Evolutionary conservation across 1,284 basidiomycete species (phyloP).

Genomic region (Amylostereum chailletii): DNA sequence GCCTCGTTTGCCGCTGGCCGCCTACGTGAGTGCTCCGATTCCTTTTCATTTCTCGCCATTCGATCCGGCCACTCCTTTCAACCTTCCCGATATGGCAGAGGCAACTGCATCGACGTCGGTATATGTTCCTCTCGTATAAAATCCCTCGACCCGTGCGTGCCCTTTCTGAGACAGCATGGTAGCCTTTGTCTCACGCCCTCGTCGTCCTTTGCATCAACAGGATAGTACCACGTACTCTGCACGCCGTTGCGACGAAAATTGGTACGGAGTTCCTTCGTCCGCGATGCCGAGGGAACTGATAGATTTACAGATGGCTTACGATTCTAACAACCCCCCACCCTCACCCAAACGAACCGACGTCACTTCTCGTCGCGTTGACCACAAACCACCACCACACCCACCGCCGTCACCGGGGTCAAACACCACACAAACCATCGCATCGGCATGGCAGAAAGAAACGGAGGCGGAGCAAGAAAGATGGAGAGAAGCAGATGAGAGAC

Average conservation of each 20-base stretch:
- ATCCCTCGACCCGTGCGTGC: slow-evolving; percentile 13
- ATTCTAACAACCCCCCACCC: slow-evolving; percentile 18
- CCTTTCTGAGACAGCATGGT: slow-evolving; percentile 10
- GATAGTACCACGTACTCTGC: slow-evolving; percentile 5
- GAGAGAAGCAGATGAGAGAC: slow-evolving; percentile 44
- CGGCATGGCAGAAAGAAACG: slow-evolving; percentile 55
- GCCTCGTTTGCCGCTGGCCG: slow-evolving; percentile 8
- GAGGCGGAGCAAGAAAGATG: slow-evolving; percentile 48
- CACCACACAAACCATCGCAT: slow-evolving; percentile 42
- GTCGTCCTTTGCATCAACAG: slow-evolving; percentile 12
- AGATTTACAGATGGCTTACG: slow-evolving; percentile 24
- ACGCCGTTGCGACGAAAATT: slow-evolving; percentile 1
- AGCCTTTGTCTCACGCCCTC: slow-evolving; percentile 9
- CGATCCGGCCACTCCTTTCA: slow-evolving; percentile 12
- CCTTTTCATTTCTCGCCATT: slow-evolving; percentile 15
- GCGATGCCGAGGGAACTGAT: no score
- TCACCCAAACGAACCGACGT: slow-evolving; percentile 14
- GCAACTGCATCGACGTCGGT: background rate
- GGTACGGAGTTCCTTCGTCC: no score
- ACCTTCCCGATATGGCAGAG: slow-evolving; percentile 13
- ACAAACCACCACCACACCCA: slow-evolving; percentile 18
- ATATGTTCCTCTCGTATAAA: background rate
- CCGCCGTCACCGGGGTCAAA: slow-evolving; percentile 29
- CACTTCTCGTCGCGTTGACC: slow-evolving; percentile 6
- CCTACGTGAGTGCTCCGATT: slow-evolving; percentile 10